Evolutionary conservation across 768 basidiomycete species (phyloP).

Genomic region (Suillus luteus): DNA sequence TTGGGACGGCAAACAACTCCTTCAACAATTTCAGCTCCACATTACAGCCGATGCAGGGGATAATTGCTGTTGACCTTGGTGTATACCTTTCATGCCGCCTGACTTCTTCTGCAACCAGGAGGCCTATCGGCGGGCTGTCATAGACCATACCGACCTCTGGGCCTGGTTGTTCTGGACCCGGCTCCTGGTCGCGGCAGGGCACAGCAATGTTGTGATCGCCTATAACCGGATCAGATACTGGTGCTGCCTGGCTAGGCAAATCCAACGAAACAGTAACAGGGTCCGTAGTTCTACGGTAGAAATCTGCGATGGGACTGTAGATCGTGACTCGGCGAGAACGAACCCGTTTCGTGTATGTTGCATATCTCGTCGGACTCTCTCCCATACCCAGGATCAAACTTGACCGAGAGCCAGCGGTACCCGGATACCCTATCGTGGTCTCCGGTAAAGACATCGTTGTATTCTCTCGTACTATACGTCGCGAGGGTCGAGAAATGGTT

Average conservation of each 20-base stretch:
- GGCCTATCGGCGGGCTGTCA: slow-evolving; percentile 19
- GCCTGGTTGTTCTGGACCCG: slow-evolving; percentile 14
- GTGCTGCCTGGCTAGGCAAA: background rate
- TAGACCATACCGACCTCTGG: background rate
- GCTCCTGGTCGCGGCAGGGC: background rate
- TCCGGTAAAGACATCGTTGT: background rate
- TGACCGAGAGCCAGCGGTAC: background rate
- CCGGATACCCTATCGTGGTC: background rate
- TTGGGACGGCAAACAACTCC: background rate
- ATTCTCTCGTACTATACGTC: background rate
- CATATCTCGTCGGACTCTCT: background rate
- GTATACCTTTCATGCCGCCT: slow-evolving; percentile 15
- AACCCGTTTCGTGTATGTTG: background rate
- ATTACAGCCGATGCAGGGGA: background rate
- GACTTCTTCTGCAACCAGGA: slow-evolving; percentile 22
- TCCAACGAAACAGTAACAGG: background rate
- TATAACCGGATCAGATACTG: background rate
- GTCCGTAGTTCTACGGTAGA: background rate
- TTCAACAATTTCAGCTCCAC: background rate
- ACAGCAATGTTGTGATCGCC: background rate
- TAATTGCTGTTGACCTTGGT: background rate
- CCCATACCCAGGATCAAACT: background rate
- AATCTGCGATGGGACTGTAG: background rate
- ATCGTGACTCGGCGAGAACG: background rate
- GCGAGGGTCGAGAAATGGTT: background rate